Base-by-base conservation (phyloP, 768 basidiomycete genomes). In the Mycena leptocephala region DNA sequence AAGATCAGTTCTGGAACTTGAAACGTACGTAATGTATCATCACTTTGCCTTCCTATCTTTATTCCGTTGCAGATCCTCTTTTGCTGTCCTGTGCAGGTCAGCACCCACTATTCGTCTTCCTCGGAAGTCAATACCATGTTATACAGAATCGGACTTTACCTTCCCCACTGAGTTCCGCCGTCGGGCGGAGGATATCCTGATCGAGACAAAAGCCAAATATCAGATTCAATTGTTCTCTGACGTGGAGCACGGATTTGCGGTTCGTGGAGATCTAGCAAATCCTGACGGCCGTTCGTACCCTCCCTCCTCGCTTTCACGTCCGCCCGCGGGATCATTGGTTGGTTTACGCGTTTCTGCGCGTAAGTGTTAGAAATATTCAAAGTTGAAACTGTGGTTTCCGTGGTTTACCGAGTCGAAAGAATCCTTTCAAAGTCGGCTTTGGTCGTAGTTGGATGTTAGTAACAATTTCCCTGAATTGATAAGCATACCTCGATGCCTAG, bases 151-250 rank as follows among this genome's bases (percentile, higher is more conserved):
- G 22, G 93, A 93, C 79, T 76, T 79, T 2, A 88, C 91, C 0
- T 93, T 93, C 85, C 87, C 90, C 1, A 28, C 85, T 0, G 86
- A 87, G 24, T 87, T 88, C 0, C 91, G 93, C 39, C 89, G 89
- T 30, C 85, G 87, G 2, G 90, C 90, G 0, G 93, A 93, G 74
- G 91, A 92, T 61, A 89, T 92, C 10, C 82, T 94, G 20, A 85
- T 87, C 10, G 88, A 88, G 70, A 84, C 80, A 28, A 90, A 91
- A 68, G 88, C 88, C 0, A 84, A 83, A 0, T 93, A 93, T 80
- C 89, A 91, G 75, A 84, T 92, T 74, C 92, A 93, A 61, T 79
- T 91, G 20, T 93, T 93, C 80, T 89, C 90, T 6, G 87, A 89
- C 0, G 87, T 87, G 20, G 46, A 76, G 0, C 90, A 91, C 70